Evolutionary conservation across 2,329 filamentous ascomycete genomes (phyloP).

Genomic region (Alternaria brassicicola): DNA sequence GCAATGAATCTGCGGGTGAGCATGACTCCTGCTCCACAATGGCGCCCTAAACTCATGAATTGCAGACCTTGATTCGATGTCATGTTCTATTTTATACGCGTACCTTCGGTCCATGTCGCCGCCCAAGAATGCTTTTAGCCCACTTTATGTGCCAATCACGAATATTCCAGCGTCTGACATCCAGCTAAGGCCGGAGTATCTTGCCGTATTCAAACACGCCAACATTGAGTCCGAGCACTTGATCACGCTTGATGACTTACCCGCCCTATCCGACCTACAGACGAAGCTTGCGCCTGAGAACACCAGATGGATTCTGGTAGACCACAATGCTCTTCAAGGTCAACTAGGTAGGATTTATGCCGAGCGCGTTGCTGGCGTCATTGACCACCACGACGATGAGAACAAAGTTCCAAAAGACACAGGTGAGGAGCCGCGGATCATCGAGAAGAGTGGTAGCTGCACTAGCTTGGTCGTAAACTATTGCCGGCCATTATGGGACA

Average conservation of each 20-base stretch:
- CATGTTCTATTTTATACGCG: slow-evolving; percentile 73
- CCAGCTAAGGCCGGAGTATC: slow-evolving; percentile 73
- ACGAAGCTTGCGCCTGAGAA: slow-evolving; percentile 57
- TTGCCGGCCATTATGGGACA: slow-evolving; percentile 64
- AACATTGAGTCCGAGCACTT: slow-evolving; percentile 66
- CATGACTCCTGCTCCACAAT: slow-evolving; percentile 3
- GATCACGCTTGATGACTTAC: slow-evolving; percentile 67
- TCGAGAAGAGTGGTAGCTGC: slow-evolving; percentile 74
- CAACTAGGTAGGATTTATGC: slow-evolving; percentile 61
- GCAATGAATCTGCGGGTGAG: slow-evolving; percentile 60
- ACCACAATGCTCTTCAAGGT: slow-evolving; percentile 77
- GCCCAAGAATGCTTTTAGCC: slow-evolving; percentile 51
- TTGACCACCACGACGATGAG: slow-evolving; percentile 84
- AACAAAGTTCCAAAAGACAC: slow-evolving; percentile 56
- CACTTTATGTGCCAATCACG: slow-evolving; percentile 72
- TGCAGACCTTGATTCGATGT: slow-evolving; percentile 80
- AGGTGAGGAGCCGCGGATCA: slow-evolving; percentile 61
- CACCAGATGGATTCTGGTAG: slow-evolving; percentile 75
- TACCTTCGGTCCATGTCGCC: slow-evolving; percentile 71
- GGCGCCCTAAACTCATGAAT: slow-evolving; percentile 17
- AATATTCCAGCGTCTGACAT: slow-evolving; percentile 74
- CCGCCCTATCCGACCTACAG: slow-evolving; percentile 58
- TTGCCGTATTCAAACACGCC: slow-evolving; percentile 66
- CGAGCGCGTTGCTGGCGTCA: slow-evolving; percentile 64
- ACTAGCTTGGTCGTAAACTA: slow-evolving; percentile 71